Evolutionary conservation across 768 basidiomycete species (phyloP), one percentile per base, ranked within the genome.

Genomic region (Naganishia randhawae): DNA sequence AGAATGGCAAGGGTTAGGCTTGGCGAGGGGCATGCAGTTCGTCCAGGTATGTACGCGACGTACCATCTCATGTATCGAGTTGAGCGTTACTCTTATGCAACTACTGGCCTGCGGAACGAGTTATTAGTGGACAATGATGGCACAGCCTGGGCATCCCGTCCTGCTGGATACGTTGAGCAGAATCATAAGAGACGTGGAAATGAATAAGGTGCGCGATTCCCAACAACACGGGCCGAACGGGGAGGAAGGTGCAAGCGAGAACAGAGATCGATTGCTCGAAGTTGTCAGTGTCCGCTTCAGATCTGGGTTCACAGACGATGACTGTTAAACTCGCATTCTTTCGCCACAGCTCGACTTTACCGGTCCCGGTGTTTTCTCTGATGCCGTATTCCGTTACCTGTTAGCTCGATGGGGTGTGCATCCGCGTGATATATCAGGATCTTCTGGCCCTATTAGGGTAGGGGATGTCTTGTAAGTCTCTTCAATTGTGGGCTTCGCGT

Each of bases 111-210:
- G 16, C 6, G 9, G 7, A 6, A 6, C 22, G 6, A 39, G 22
- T 62, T 35, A 10, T 19, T 70, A 75, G 66, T 75, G 74, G 74
- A 75, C 74, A 3, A 66, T 75, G 17, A 35, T 69, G 37, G 67
- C 74, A 5, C 71, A 71, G 45, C 68, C 66, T 9, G 50, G 61
- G 33, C 74, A 75, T 70, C 74, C 74, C 7, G 64, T 75, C 8
- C 69, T 75, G 25, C 50, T 75, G 14, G 74, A 75, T 50, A 73
- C 73, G 0, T 50, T 75, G 16, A 70, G 67, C 32, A 51, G 67
- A 39, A 72, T 66, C 8, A 62, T 74, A 45, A 27, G 66, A 6
- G 64, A 68, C 16, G 50, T 70, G 0, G 67, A 69, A 31, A 25
- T 32, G 29, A 27, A 69, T 27, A 71, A 68, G 39, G 39, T 53